Percentiles rank a stretch among this genome's conserved stretches.
These are phyloP conservation scores for Asterophora parasitica DNA, from an alignment of 768 basidiomycete genomes.

Conservation along the genomic window DNA sequence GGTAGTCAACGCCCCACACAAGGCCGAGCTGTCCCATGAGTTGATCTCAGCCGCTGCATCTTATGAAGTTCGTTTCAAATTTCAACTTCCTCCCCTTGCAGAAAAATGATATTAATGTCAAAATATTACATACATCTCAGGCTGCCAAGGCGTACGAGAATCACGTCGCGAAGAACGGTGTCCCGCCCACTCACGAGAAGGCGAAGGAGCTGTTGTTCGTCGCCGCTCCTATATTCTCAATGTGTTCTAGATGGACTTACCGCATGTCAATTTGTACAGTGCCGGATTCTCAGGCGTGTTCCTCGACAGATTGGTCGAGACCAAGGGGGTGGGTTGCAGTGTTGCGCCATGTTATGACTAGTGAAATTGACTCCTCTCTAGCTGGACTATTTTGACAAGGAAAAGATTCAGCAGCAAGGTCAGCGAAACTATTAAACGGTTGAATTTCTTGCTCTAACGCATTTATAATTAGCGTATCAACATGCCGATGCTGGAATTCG, in stretches of 20 bases:
- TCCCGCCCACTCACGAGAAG: constrained; percentile 43
- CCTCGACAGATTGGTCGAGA: constrained; percentile 51
- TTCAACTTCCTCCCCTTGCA: background rate
- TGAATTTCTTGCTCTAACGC: no score
- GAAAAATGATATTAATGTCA: no score
- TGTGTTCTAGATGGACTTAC: background rate
- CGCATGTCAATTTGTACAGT: constrained; percentile 23
- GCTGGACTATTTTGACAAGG: constrained; percentile 27
- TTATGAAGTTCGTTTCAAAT: constrained; percentile 42
- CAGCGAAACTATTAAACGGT: background rate
- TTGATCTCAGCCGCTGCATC: constrained; percentile 63
- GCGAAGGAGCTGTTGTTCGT: constrained; percentile 52
- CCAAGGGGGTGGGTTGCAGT: constrained; percentile 36
- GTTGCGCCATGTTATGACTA: background rate
- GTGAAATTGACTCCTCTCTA: constrained; percentile 21
- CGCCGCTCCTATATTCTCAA: background rate
- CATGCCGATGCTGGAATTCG: constrained; percentile 2
- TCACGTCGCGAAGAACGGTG: constrained; percentile 45
- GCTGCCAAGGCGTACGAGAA: constrained; percentile 62
- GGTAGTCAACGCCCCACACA: constrained; percentile 47
- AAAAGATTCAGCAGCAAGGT: constrained; percentile 26
- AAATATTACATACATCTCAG: no score
- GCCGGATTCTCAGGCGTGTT: constrained; percentile 53
- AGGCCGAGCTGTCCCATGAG: constrained; percentile 60
- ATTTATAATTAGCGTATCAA: constrained; percentile 8